A percentile compares a stretch with the other conserved stretches of the same genome.
Evolutionary conservation across 441 rosid species (phyloP).

Genomic region (Euphorbia schlechtendalii): DNA sequence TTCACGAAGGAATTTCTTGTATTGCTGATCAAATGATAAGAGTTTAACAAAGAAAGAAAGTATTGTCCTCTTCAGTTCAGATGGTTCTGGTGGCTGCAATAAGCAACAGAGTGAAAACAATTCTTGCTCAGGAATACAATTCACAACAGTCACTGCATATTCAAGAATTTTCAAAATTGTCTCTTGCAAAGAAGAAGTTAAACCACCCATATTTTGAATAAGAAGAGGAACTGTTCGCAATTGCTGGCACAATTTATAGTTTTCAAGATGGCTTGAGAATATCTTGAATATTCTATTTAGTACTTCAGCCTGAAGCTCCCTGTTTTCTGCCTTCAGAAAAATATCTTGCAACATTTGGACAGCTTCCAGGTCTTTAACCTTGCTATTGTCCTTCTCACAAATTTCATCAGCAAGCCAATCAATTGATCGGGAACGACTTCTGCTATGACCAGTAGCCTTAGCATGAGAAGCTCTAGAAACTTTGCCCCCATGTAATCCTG

Average conservation of each 20-base stretch:
- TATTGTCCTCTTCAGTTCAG: slow-evolving; percentile 87
- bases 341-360: slow-evolving; percentile 99
- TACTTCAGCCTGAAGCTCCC: slow-evolving; percentile 94
- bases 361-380: slow-evolving; percentile 99
- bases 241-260: slow-evolving; percentile 89
- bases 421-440: slow-evolving; percentile 53
- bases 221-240: slow-evolving; percentile 94
- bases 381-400: slow-evolving; percentile 73
- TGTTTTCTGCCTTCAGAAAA: slow-evolving; percentile 86
- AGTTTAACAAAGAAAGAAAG: slow-evolving; percentile 97
- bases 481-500: slow-evolving; percentile 39
- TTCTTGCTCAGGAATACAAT: slow-evolving; percentile 99
- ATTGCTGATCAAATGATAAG: slow-evolving; percentile 96
- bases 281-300: slow-evolving; percentile 96
- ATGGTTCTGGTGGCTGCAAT: slow-evolving; percentile 89
- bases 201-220: slow-evolving; percentile 94
- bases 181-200: slow-evolving; percentile 90
- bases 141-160: slow-evolving; percentile 98
- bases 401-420: slow-evolving; percentile 60
- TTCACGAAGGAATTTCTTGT: slow-evolving; percentile 96
- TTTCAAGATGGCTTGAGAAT: slow-evolving; percentile 98
- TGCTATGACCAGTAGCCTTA: slow-evolving; percentile 48
- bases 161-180: slow-evolving; percentile 97
- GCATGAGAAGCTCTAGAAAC: slow-evolving; percentile 50
- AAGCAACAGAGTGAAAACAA: slow-evolving; percentile 97